Percentiles rank a stretch among this genome's conserved stretches.
Evolutionary conservation across 2,329 filamentous ascomycete genomes (phyloP).

Genomic region (Domatiomyces catenatus): DNA sequence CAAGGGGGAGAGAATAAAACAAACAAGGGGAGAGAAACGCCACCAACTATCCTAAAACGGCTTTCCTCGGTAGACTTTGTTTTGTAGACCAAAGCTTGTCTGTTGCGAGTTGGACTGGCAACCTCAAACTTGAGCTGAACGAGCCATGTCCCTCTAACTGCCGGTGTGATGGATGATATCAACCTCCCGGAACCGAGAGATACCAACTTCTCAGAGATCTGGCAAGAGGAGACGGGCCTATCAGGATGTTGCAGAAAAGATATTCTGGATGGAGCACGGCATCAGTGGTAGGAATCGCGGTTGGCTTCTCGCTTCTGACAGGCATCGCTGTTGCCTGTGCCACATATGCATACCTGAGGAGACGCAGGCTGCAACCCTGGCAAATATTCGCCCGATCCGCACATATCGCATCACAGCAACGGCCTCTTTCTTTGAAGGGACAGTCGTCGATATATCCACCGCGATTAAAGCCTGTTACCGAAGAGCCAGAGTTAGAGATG

Average conservation of each 20-base stretch:
- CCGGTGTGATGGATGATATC: too few species aligned
- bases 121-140: too few species aligned
- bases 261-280: not conserved
- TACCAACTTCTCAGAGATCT: not conserved
- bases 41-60: too few species aligned
- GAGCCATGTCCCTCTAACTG: too few species aligned
- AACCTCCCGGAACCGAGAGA: too few species aligned
- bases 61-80: too few species aligned
- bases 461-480: not conserved
- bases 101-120: too few species aligned
- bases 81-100: too few species aligned
- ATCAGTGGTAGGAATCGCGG: not conserved
- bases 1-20: too few species aligned
- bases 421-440: not conserved
- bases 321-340: not conserved
- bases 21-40: too few species aligned
- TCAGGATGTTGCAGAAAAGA: not conserved
- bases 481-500: not conserved
- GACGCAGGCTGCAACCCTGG: not conserved
- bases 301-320: not conserved
- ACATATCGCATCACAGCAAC: not conserved
- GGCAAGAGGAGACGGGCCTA: not conserved
- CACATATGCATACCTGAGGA: not conserved
- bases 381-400: not conserved
- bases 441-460: not conserved